These are phyloP conservation scores for Pogostemon cablin DNA, from an alignment of 257 asterid species.

Conservation along the genomic window DNA sequence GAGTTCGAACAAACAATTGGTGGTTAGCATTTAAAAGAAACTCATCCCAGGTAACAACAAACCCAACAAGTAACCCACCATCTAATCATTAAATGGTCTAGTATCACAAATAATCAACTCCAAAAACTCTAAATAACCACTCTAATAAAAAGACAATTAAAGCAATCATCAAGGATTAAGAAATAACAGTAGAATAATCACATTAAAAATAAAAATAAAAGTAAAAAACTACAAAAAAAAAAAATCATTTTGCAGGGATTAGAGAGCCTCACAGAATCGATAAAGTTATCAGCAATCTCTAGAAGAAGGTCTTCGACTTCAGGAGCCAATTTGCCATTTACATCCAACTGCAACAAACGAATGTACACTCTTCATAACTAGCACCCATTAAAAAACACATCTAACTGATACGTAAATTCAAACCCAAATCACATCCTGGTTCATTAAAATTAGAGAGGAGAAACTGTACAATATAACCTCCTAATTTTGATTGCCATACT, in stretches of 20 bases:
- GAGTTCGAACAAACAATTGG: background rate
- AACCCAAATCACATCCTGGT: constrained; percentile 16
- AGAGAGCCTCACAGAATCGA: constrained; percentile 72
- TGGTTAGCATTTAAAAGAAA: constrained; percentile 3
- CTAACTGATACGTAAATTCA: constrained; percentile 22
- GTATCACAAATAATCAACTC: constrained; percentile 18
- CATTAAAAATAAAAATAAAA: constrained; percentile 18
- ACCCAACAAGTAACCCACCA: constrained; percentile 6
- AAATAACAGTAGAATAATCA: constrained; percentile 28
- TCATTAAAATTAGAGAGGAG: constrained; percentile 22
- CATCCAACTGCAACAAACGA: constrained; percentile 63
- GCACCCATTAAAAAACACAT: constrained; percentile 23
- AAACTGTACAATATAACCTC: constrained; percentile 24
- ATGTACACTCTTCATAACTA: constrained; percentile 23
- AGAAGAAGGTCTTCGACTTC: constrained; percentile 84
- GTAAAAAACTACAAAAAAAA: background rate
- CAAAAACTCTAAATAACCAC: constrained; percentile 15
- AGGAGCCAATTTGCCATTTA: constrained; percentile 70
- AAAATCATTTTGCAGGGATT: constrained; percentile 17
- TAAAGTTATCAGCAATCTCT: constrained; percentile 86
- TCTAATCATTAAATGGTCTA: background rate
- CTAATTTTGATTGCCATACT: constrained; percentile 22
- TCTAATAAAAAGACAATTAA: background rate
- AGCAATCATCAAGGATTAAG: background rate
- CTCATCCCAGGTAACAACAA: background rate